Base-by-base conservation (phyloP, 306 rosid genomes). In the Cucurbita maxima region DNA sequence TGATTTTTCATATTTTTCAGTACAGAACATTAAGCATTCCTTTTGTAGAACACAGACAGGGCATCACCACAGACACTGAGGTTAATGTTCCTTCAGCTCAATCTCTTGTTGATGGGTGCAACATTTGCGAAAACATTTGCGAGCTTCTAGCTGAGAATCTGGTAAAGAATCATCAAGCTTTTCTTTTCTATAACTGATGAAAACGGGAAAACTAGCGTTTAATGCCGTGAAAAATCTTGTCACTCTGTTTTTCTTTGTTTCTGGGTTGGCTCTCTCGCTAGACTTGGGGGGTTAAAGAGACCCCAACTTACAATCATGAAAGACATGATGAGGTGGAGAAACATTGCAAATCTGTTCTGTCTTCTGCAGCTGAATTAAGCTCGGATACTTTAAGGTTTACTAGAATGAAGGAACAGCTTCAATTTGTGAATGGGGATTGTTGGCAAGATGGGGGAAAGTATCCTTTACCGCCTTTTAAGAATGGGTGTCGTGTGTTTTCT, bases 351-450 rank as follows among this genome's bases (percentile, higher is more conserved):
- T 80, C 77, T 81, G 87, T 88, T 19, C 78, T 90, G 59, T 84
- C 92, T 75, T 82, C 90, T 75, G 87, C 97, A 19, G 83, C 90
- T 76, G 94, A 84, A 60, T 74, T 90, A 69, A 87, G 79, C 69
- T 84, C 82, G 77, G 89, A 85, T 14, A 76, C 70, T 55, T 56
- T 44, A 68, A 83, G 72, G 44, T 62, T 81, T 55, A 69, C 50
- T 68, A 86, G 81, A 52, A 78, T 93, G 75, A 84, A 86, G 74
- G 64, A 79, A 55, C 90, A 88, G 63, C 84, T 93, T 62, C 75
- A 77, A 63, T 88, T 93, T 79, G 81, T 83, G 8, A 81, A 86
- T 78, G 98, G 97, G 58, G 98, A 93, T 81, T 93, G 98, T 97
- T 75, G 58, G 56, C 94, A 93, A 76, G 88, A 81, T 48, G 82